Percentiles rank a stretch among this genome's conserved stretches.
Evolutionary conservation across 352 stramenopile species (phyloP).

Genomic region (Saprolegnia diclina): DNA sequence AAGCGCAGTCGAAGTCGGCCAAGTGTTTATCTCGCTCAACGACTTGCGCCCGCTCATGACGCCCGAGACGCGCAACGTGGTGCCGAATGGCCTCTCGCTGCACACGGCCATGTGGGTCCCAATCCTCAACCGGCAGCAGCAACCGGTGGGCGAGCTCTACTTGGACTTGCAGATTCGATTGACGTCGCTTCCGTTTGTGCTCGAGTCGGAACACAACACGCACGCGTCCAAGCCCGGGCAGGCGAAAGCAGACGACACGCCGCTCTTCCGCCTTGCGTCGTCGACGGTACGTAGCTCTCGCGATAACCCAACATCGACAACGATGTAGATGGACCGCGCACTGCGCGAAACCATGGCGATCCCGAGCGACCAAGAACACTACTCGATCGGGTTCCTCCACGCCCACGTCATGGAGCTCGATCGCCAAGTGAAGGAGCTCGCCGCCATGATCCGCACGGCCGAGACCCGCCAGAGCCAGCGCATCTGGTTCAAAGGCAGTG

Average conservation of each 20-base stretch:
- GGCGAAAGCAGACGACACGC: constrained; percentile 25
- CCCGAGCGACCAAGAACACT: constrained; percentile 18
- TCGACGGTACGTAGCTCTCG: constrained; percentile 15
- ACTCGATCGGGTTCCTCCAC: constrained; percentile 25
- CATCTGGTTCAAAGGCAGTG: constrained; percentile 79
- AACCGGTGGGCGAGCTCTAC: constrained; percentile 18
- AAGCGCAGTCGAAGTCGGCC: neutral
- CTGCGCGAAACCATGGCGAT: constrained; percentile 23
- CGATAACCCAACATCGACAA: too few relatives aligned
- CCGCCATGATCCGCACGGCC: constrained; percentile 22
- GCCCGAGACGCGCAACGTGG: neutral
- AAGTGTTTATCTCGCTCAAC: constrained; percentile 20
- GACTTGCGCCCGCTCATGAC: constrained; percentile 23
- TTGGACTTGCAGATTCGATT: constrained; percentile 18
- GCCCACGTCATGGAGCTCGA: constrained; percentile 26
- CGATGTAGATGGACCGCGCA: constrained; percentile 24
- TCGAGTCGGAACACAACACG: constrained; percentile 20
- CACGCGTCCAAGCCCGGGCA: constrained; percentile 15
- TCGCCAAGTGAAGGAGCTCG: constrained; percentile 22
- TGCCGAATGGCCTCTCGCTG: constrained; percentile 1
- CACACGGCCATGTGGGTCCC: constrained; percentile 24
- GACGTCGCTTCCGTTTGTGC: constrained; percentile 1
- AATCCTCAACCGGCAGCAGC: neutral
- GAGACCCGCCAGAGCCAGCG: constrained; percentile 40
- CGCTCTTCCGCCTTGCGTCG: constrained; percentile 21